Percentiles rank a stretch among this genome's conserved stretches.
Evolutionary conservation across 2,329 filamentous ascomycete species (phyloP).

Genomic region (Trichophyton mentagrophytes): DNA sequence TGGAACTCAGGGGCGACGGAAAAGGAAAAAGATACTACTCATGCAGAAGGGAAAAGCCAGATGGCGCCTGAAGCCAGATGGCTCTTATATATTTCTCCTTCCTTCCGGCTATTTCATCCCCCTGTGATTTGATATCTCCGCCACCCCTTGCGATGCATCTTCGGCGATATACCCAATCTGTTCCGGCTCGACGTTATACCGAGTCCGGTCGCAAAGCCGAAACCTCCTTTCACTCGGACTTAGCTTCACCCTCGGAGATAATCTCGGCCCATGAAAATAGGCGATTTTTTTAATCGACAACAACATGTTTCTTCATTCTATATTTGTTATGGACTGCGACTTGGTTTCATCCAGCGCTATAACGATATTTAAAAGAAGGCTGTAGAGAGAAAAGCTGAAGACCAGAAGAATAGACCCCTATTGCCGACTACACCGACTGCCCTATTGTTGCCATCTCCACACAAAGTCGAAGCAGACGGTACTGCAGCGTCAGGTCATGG

Average conservation of each 20-base stretch:
- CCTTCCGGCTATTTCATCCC: background rate
- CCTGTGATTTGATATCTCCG: background rate
- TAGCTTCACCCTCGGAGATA: background rate
- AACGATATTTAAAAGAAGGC: too few species aligned
- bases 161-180: background rate
- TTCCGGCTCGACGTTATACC: background rate
- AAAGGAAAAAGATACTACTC: background rate
- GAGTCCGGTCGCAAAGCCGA: background rate
- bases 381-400: too few species aligned
- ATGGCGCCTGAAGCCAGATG: background rate
- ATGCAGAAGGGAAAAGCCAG: background rate
- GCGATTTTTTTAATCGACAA: background rate
- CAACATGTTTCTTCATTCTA: too few species aligned
- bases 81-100: background rate
- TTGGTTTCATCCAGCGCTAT: too few species aligned
- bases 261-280: too few species aligned
- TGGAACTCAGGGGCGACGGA: background rate
- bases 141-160: too few species aligned
- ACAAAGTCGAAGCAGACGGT: too few species aligned
- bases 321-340: too few species aligned
- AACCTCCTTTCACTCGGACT: background rate
- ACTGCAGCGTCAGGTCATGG: too few species aligned
- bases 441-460: too few species aligned
- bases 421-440: too few species aligned
- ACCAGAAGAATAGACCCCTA: too few species aligned